phyloP scores from a whole-genome alignment of 192 early-diverging fungal species.

The Linnemannia exigua region DNA sequence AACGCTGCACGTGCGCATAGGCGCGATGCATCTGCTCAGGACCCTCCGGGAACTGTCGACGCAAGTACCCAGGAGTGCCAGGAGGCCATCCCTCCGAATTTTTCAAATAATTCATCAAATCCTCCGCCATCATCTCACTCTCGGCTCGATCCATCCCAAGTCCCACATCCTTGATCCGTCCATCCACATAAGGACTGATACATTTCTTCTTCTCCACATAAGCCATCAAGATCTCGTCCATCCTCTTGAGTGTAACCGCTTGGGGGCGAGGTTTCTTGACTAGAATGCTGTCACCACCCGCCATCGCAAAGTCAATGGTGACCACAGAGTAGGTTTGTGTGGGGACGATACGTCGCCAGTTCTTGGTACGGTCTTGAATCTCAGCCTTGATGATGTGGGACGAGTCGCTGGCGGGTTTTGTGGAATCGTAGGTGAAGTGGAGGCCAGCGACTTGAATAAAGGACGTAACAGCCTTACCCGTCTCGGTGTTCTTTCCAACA shows the following conservation, averaged over 20 bases:
- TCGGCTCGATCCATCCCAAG: neutral
- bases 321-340: conserved; percentile 60
- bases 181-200: conserved; percentile 26
- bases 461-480: conserved; percentile 55
- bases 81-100: neutral
- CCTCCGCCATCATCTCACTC: neutral
- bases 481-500: conserved; percentile 19
- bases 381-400: conserved; percentile 48
- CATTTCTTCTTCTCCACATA: conserved; percentile 22
- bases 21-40: neutral
- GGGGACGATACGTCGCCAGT: neutral
- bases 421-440: conserved; percentile 46
- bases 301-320: conserved; percentile 66
- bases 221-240: conserved; percentile 37
- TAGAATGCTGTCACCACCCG: conserved; percentile 64
- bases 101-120: neutral
- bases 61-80: neutral
- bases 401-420: conserved; percentile 15
- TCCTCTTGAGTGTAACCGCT: conserved; percentile 5
- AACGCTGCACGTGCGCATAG: neutral
- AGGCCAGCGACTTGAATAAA: conserved; percentile 72
- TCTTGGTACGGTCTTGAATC: conserved; percentile 52
- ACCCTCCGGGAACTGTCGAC: neutral
- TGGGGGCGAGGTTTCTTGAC: conserved; percentile 3
- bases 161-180: conserved; percentile 22